A percentile compares a stretch with the other conserved stretches of the same genome.
Evolutionary conservation across 768 basidiomycete genomes (phyloP).

Genomic region (Astraeus odoratus): DNA sequence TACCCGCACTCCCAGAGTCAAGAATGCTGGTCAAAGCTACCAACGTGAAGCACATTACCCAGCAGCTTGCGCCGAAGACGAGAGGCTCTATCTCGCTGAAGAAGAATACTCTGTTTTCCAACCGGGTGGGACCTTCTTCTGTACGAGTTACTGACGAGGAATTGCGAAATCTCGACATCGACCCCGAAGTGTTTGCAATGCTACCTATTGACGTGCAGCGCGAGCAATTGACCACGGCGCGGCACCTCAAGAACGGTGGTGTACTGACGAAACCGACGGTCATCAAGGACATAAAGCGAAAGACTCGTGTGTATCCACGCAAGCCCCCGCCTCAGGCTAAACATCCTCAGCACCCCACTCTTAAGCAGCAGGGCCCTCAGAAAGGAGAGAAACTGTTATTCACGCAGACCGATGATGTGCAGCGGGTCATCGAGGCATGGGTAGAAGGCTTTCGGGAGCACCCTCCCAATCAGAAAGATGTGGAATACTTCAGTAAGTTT

Average conservation of each 20-base stretch:
- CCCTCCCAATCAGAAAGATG: constrained; percentile 67
- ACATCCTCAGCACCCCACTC: constrained; percentile 39
- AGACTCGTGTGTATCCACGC: constrained; percentile 34
- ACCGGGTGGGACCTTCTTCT: constrained; percentile 27
- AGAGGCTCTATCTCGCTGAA: constrained; percentile 33
- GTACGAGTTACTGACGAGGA: constrained; percentile 49
- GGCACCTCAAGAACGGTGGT: constrained; percentile 39
- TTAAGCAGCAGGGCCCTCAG: constrained; percentile 48
- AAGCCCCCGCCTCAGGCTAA: constrained; percentile 53
- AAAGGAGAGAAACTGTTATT: constrained; percentile 52
- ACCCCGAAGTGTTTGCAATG: constrained; percentile 59
- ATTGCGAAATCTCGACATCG: constrained; percentile 60
- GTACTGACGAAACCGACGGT: constrained; percentile 39
- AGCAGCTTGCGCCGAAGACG: constrained; percentile 55
- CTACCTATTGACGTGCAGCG: constrained; percentile 64
- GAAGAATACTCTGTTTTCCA: constrained; percentile 33
- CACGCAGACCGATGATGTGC: constrained; percentile 64
- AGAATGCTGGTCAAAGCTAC: constrained; percentile 27
- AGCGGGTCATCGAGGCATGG: constrained; percentile 69
- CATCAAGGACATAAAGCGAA: constrained; percentile 35
- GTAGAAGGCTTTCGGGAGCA: constrained; percentile 52
- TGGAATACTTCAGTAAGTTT: constrained; percentile 69
- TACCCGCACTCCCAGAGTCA: constrained; percentile 12
- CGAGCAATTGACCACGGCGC: constrained; percentile 62
- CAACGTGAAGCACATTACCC: constrained; percentile 53